Percentiles rank a stretch among this genome's conserved stretches.
phyloP scores from a whole-genome alignment of 2,329 filamentous ascomycete genomes.

The Paradendryphiella salina region DNA sequence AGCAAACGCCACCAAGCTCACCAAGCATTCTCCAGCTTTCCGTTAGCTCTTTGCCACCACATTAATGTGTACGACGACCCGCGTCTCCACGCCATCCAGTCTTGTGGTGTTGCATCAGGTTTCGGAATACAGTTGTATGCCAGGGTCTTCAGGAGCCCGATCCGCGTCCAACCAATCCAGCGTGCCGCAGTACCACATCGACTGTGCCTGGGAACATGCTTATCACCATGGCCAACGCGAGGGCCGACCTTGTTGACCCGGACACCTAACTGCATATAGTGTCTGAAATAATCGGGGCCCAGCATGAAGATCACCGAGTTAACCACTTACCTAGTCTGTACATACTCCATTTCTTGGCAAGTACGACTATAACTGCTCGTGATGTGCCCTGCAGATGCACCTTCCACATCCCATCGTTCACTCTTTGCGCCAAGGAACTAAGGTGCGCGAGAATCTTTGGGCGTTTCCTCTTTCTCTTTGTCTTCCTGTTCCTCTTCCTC shows the following conservation, averaged over 20 bases:
- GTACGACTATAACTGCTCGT: conserved; percentile 1
- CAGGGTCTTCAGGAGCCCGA: neutral
- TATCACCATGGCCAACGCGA: neutral
- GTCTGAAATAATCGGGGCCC: neutral
- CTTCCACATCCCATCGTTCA: neutral
- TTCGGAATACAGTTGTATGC: neutral
- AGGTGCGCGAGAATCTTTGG: neutral
- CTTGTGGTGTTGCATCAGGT: neutral
- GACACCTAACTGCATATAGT: neutral
- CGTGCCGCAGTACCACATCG: neutral
- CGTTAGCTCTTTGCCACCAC: neutral
- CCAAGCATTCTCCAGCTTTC: conserved; percentile 11
- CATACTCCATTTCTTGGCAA: conserved; percentile 4
- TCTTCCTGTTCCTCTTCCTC: neutral
- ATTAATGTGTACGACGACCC: neutral
- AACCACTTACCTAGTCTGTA: neutral
- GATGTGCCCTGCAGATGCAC: neutral
- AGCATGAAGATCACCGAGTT: neutral
- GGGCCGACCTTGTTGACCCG: neutral
- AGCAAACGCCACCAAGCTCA: neutral
- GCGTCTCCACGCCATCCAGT: neutral
- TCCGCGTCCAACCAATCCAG: neutral
- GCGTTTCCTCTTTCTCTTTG: neutral
- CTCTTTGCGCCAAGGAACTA: neutral
- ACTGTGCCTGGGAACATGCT: neutral